Conservation (phyloP, 805 yeast species). For the Sungouiella blattae region DNA sequence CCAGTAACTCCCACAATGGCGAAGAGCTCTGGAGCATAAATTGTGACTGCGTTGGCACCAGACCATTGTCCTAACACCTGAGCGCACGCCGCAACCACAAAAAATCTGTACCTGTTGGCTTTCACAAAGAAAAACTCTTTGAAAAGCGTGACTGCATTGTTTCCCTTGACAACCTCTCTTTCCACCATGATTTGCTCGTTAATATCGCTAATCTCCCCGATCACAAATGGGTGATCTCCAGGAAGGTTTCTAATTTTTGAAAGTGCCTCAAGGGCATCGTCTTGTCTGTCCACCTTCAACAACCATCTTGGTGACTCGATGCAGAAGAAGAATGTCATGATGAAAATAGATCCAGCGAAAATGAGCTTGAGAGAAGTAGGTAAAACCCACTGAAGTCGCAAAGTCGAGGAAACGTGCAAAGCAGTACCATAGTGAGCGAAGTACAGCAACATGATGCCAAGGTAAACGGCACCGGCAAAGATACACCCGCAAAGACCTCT, state of each 20-base stretch:
- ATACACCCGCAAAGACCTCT: constrained; percentile 52
- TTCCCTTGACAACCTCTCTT: constrained; percentile 41
- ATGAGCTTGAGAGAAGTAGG: constrained; percentile 51
- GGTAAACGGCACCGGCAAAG: constrained; percentile 56
- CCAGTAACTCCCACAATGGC: constrained; percentile 45
- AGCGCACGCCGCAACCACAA: constrained; percentile 37
- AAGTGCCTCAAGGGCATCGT: constrained; percentile 38
- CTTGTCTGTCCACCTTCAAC: constrained; percentile 38
- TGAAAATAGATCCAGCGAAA: constrained; percentile 42
- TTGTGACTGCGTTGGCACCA: constrained; percentile 54
- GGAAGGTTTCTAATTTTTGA: constrained; percentile 43
- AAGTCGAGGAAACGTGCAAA: constrained; percentile 34
- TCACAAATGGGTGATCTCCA: constrained; percentile 45
- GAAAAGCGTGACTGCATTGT: constrained; percentile 14
- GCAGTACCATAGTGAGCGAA: constrained; percentile 50
- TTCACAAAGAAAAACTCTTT: constrained; percentile 34
- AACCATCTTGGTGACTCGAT: constrained; percentile 53
- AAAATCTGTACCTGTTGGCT: constrained; percentile 45
- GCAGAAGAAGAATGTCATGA: constrained; percentile 41
- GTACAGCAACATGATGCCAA: constrained; percentile 50
- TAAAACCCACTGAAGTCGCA: constrained; percentile 47
- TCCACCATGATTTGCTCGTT: constrained; percentile 56
- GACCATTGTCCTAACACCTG: constrained; percentile 58
- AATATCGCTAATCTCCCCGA: constrained; percentile 43
- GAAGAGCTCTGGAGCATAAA: constrained; percentile 53